Base-by-base conservation (phyloP, 1,284 basidiomycete species). In the Rhodotorula sp. region DNA sequence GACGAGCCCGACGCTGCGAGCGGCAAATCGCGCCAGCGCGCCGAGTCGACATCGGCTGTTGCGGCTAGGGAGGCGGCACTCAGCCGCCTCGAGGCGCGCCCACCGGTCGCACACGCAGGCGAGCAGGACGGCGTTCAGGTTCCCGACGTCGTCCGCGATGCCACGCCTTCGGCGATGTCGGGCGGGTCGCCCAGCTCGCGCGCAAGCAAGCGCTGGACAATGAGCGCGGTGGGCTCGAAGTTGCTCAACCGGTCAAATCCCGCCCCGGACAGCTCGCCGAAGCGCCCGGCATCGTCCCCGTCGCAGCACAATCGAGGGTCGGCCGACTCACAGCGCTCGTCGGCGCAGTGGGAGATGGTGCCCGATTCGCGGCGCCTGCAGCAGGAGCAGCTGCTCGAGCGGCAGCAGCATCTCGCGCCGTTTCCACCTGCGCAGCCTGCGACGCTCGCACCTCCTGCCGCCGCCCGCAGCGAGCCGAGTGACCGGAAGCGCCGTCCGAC, bases 151-250 rank as follows among this genome's bases (percentile, higher is more conserved):
- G 57, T 64, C 5, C 57, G 66, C 2, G 61, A 36, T 2, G 70
- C 58, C 0, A n/a, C 69, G 9, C 44, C 19, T 4, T 1, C 46
- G 34, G 17, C 46, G 55, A 21, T 27, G 32, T 44, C 8, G 2
- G 22, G 27, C 15, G 22, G 53, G n/a, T 64, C 68, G 15, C 72
- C 65, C 0, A 15, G 51, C 17, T 51, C 34, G 10, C 50, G 64
- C 8, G 21, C 21, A 8, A 64, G 54, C 37, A 76, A 76, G 55
- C 67, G 74, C 3, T 76, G 74, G 74, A 71, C 72, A 9, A 67
- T 73, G 53, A 54, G 56, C 54, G 72, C 66, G 8, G 36, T 70
- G 46, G 61, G 64, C 27, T 58, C 56, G 8, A 59, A 48, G 54
- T 44, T 70, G 8, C 58, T 70, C 36, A 62, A 37, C 53, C 67